phyloP scores from a whole-genome alignment of 2,329 filamentous ascomycete species.

The Massarina eburnea region DNA sequence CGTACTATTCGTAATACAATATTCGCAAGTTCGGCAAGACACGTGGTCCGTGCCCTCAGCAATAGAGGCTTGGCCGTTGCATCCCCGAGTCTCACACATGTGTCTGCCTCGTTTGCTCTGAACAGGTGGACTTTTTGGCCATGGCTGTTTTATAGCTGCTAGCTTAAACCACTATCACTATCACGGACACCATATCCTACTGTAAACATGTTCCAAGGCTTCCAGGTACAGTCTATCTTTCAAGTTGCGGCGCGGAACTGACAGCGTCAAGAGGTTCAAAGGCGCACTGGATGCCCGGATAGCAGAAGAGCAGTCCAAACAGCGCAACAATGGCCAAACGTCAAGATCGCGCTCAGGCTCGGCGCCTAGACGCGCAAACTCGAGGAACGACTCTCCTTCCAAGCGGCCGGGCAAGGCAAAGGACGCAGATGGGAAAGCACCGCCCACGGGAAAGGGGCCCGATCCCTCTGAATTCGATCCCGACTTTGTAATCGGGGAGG shows the following conservation, averaged over 20 bases:
- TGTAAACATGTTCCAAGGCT: constrained; percentile 39
- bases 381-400: constrained; percentile 44
- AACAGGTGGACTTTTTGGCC: constrained; percentile 20
- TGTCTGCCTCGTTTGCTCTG: constrained; percentile 16
- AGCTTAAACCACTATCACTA: constrained; percentile 9
- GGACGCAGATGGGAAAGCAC: constrained; percentile 38
- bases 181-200: constrained; percentile 16
- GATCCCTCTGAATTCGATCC: constrained; percentile 88
- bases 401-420: constrained; percentile 33
- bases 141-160: constrained; percentile 13
- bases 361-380: constrained; percentile 49
- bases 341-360: constrained; percentile 50
- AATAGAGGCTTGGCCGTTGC: background rate
- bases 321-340: constrained; percentile 54
- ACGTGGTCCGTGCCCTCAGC: background rate
- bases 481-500: constrained; percentile 84
- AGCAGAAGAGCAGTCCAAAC: constrained; percentile 86
- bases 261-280: constrained; percentile 67
- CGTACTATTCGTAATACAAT: too few species aligned
- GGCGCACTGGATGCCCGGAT: constrained; percentile 85
- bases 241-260: constrained; percentile 13
- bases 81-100: constrained; percentile 6
- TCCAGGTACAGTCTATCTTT: constrained; percentile 22
- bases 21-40: constrained; percentile 9
- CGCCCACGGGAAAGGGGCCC: constrained; percentile 59